phyloP scores from a whole-genome alignment of 352 stramenopile species.

The Salisapilia sapeloensis region DNA sequence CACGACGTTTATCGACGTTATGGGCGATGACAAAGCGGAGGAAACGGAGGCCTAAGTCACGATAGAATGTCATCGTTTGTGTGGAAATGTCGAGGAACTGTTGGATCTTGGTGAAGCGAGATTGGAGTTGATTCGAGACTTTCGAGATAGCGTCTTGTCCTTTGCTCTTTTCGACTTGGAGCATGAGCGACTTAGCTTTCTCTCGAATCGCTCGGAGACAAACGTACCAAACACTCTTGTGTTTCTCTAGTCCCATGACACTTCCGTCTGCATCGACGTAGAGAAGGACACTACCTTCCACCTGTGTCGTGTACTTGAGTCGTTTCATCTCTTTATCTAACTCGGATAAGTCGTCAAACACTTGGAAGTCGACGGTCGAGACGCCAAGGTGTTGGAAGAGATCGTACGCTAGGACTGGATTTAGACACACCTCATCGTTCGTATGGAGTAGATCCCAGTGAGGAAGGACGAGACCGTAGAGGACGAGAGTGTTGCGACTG shows the following conservation, averaged over 20 bases:
- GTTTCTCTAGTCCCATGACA: conserved; percentile 75
- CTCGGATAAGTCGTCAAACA: conserved; percentile 18
- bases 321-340: conserved; percentile 15
- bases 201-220: conserved; percentile 75
- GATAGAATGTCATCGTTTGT: conserved; percentile 1
- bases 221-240: conserved; percentile 76
- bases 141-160: conserved; percentile 4
- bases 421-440: conserved; percentile 54
- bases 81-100: conserved; percentile 6
- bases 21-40: too few species aligned
- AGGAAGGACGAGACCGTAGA: conserved; percentile 59
- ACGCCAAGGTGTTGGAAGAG: conserved; percentile 31
- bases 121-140: conserved; percentile 4
- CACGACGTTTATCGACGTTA: conserved; percentile 25
- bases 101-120: conserved; percentile 6
- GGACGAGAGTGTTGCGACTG: conserved; percentile 49
- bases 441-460: conserved; percentile 9
- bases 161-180: conserved; percentile 4
- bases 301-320: conserved; percentile 34
- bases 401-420: conserved; percentile 50
- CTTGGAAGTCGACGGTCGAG: conserved; percentile 36
- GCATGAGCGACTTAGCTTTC: conserved; percentile 52
- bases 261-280: conserved; percentile 33
- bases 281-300: conserved; percentile 57
- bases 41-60: too few species aligned